phyloP scores from a whole-genome alignment of 305 asterid species.

The Salvia sclarea region DNA sequence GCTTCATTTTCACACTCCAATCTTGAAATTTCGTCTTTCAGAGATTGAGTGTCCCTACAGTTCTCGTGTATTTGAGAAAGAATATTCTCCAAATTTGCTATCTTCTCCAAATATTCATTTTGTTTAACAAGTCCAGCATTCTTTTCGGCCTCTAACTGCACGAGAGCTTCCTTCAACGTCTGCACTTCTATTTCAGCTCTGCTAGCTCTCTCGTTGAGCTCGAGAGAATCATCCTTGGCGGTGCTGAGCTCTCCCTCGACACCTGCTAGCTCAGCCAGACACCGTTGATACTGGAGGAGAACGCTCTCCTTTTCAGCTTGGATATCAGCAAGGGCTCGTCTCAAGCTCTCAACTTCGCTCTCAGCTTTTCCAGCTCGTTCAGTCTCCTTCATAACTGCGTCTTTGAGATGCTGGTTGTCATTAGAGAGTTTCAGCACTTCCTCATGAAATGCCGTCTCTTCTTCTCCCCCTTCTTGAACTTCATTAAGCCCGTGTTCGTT shows the following conservation, averaged over 20 bases:
- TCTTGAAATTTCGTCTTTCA: slow-evolving; percentile 56
- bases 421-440: slow-evolving; percentile 43
- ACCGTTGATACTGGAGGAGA: slow-evolving; percentile 64
- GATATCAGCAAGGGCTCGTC: slow-evolving; percentile 50
- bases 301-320: slow-evolving; percentile 63
- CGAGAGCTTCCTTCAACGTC: slow-evolving; percentile 63
- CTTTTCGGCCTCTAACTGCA: slow-evolving; percentile 62
- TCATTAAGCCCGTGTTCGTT: slow-evolving; percentile 36
- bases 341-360: slow-evolving; percentile 56
- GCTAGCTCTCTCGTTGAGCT: slow-evolving; percentile 58
- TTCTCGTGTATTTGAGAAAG: slow-evolving; percentile 49
- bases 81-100: slow-evolving; percentile 53
- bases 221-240: slow-evolving; percentile 53
- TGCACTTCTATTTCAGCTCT: slow-evolving; percentile 69
- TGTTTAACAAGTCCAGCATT: slow-evolving; percentile 49
- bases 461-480: slow-evolving; percentile 33
- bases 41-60: slow-evolving; percentile 42
- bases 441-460: slow-evolving; percentile 36
- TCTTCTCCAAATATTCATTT: slow-evolving; percentile 55
- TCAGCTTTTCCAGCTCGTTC: slow-evolving; percentile 64
- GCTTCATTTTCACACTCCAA: slow-evolving; percentile 62
- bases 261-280: slow-evolving; percentile 54
- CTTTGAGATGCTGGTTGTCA: slow-evolving; percentile 58
- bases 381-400: slow-evolving; percentile 48
- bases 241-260: slow-evolving; percentile 52